Evolutionary conservation across 345 rosid species (phyloP).

Genomic region (Lepidium sativum): DNA sequence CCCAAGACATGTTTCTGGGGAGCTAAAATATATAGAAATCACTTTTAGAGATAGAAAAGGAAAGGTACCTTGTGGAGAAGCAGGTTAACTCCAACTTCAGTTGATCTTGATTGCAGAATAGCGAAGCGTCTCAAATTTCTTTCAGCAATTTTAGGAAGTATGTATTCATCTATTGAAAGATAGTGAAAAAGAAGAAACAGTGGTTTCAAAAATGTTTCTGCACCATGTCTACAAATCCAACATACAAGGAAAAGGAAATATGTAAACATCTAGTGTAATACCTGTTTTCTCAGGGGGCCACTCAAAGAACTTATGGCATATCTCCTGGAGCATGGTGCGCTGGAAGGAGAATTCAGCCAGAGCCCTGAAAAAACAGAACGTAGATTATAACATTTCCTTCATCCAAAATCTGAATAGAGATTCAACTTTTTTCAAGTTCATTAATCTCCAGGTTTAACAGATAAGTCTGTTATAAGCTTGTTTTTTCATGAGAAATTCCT

Average conservation of each 20-base stretch:
- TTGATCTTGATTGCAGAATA: slow-evolving; percentile 44
- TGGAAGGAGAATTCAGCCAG: slow-evolving; percentile 55
- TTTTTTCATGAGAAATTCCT: background rate
- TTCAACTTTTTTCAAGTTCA: background rate
- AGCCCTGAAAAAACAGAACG: slow-evolving; percentile 31
- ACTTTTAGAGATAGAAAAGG: background rate
- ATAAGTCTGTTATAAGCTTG: background rate
- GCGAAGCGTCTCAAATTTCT: slow-evolving; percentile 66
- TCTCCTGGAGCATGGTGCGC: slow-evolving; percentile 43
- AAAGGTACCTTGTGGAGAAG: slow-evolving; percentile 39
- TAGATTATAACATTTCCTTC: background rate
- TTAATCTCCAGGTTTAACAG: background rate
- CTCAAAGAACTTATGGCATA: slow-evolving; percentile 57
- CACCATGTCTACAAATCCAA: slow-evolving; percentile 9
- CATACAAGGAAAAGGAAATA: background rate
- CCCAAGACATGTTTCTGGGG: background rate
- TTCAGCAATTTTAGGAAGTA: slow-evolving; percentile 92
- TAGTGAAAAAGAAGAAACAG: background rate
- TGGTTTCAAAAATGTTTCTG: background rate
- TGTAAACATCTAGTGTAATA: slow-evolving; percentile 9
- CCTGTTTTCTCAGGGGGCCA: slow-evolving; percentile 95
- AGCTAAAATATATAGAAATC: background rate
- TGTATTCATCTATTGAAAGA: slow-evolving; percentile 56
- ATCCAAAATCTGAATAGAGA: background rate
- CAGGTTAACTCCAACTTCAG: slow-evolving; percentile 40